Evolutionary conservation across 441 rosid genomes (phyloP), one percentile per base, ranked within the genome.

Genomic region (Corymbia citriodora): DNA sequence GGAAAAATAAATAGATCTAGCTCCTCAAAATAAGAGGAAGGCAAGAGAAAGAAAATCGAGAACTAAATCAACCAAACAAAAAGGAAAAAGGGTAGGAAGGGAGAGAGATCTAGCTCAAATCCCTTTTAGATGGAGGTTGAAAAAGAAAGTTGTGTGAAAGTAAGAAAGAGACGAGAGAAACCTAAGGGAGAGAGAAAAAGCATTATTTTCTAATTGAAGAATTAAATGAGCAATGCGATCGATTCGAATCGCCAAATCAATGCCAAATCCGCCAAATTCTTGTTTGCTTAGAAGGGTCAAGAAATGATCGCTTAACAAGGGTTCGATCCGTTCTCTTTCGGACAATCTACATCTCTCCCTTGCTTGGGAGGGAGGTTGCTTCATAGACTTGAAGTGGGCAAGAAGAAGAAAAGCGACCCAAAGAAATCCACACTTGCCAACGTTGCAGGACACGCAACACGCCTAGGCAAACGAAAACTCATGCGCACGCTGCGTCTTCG

Each of bases 381-480:
- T 18, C 4, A 68, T 18, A 21, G 25, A 33, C 48, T 33, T 10
- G 1, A 70, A 6, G 25, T 9, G 40, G 21, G 25, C 23, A 68
- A 16, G 48, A 1, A 70, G 27, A 19, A 55, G 13, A 3, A 55
- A 61, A 4, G 16, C 23, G 79, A 68, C 23, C 45, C 79, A 9
- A 31, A 68, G 2, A 19, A 4, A 68, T 68, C 16, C 23, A 2
- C 11, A 9, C 7, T 2, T 70, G 27, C 81, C 25, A 18, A 70
- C 48, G 81, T 70, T 10, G 18, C 48, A 36, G 7, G 10, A 40
- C 83, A 10, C 29, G 15, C 6, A 74, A 74, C 29, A 9, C 3
- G 16, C 9, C 5, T 0, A 19, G 15, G 16, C 15, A 0, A 0
- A 40, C 29, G 29, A 13, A 1, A 40, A 72, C 0, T 72, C 50